These are phyloP conservation scores for Aspergillus ustus DNA, from an alignment of 2,329 filamentous ascomycete species.

Conservation along the genomic window DNA sequence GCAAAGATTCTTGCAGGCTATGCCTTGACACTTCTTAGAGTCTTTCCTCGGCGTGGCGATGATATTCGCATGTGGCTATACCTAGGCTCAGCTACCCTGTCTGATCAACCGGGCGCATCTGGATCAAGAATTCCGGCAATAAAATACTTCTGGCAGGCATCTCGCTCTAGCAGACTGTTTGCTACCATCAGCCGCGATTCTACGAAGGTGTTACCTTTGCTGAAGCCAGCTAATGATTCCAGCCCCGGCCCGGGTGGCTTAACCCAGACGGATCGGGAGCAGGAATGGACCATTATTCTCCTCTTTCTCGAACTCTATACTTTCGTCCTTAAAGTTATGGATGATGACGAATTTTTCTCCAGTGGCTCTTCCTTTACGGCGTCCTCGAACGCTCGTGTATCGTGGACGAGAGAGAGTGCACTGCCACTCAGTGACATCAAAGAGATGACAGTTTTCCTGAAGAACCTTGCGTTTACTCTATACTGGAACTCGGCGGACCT, in stretches of 20 bases:
- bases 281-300: constrained; percentile 87
- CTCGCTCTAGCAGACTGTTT: constrained; percentile 63
- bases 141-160: constrained; percentile 82
- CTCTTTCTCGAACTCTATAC: constrained; percentile 94
- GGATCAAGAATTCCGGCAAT: constrained; percentile 64
- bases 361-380: constrained; percentile 54
- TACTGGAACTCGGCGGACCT: constrained; percentile 81
- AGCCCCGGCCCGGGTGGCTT: constrained; percentile 26
- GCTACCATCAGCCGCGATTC: constrained; percentile 61
- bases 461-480: constrained; percentile 85
- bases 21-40: constrained; percentile 79
- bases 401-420: constrained; percentile 65
- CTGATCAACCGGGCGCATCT: constrained; percentile 39
- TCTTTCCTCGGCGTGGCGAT: constrained; percentile 80
- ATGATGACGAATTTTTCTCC: constrained; percentile 93
- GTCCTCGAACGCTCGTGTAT: constrained; percentile 56
- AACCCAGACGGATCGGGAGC: constrained; percentile 51
- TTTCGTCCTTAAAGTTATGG: constrained; percentile 88
- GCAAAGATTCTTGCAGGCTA: constrained; percentile 82
- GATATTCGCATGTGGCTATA: constrained; percentile 96
- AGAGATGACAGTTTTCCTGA: constrained; percentile 78
- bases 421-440: constrained; percentile 74
- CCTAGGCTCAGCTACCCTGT: constrained; percentile 65
- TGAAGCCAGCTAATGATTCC: constrained; percentile 55
- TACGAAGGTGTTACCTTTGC: constrained; percentile 60